phyloP scores from a whole-genome alignment of 345 rosid genomes.

The Eucalyptus victrix region DNA sequence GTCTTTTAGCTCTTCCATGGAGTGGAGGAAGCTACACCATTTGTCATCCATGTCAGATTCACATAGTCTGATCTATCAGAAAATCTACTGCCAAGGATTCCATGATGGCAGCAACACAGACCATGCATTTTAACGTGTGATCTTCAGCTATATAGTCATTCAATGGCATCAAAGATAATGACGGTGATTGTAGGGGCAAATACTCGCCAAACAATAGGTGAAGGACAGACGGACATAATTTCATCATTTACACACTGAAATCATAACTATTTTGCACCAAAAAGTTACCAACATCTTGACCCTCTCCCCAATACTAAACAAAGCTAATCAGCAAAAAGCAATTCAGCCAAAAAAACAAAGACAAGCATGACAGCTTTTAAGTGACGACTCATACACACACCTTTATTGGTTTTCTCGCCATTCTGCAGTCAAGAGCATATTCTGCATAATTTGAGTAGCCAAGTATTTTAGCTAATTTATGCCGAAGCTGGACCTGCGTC shows the following conservation, averaged over 20 bases:
- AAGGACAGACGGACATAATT: neutral
- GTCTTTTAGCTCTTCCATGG: neutral
- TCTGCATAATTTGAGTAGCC: conserved; percentile 87
- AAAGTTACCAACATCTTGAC: neutral
- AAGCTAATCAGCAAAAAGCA: neutral
- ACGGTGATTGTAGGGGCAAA: neutral
- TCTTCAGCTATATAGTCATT: neutral
- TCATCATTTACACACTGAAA: neutral
- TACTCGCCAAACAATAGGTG: neutral
- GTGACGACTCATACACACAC: conserved; percentile 5
- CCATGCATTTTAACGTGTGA: neutral
- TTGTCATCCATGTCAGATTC: neutral
- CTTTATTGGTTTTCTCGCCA: conserved; percentile 86
- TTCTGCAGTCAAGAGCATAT: conserved; percentile 64
- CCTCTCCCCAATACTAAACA: neutral
- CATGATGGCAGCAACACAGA: neutral
- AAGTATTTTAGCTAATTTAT: conserved; percentile 70
- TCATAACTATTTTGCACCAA: neutral
- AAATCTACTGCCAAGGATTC: neutral
- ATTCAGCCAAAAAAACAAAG: neutral
- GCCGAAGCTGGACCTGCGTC: conserved; percentile 74
- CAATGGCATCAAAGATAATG: neutral
- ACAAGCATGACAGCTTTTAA: neutral
- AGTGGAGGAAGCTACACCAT: neutral
- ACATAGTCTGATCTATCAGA: neutral